These are phyloP conservation scores for Remersonia thermophila DNA, from an alignment of 2,329 filamentous ascomycete genomes.

Conservation along the genomic window DNA sequence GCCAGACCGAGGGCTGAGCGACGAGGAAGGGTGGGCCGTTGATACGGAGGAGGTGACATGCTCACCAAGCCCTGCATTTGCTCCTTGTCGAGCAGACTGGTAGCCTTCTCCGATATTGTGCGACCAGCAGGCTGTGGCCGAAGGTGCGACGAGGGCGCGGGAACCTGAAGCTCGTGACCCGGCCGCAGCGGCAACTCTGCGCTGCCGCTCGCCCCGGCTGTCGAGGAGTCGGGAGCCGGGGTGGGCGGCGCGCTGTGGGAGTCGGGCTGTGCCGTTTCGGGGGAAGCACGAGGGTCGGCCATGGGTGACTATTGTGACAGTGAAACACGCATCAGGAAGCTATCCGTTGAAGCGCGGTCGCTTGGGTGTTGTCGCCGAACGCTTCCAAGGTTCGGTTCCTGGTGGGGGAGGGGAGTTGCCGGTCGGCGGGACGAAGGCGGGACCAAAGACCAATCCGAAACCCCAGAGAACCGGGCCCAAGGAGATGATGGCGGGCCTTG, in stretches of 20 bases:
- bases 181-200: conserved; percentile 19
- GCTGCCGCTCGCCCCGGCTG: conserved; percentile 13
- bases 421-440: neutral
- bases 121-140: conserved; percentile 28
- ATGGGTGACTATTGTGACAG: conserved; percentile 15
- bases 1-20: too few relatives aligned
- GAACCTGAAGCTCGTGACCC: conserved; percentile 42
- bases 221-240: conserved; percentile 8
- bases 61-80: conserved; percentile 69
- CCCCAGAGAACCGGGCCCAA: too few relatives aligned
- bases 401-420: neutral
- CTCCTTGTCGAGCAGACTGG: conserved; percentile 58
- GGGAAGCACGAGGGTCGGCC: conserved; percentile 19
- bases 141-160: conserved; percentile 49
- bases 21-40: too few relatives aligned
- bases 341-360: conserved; percentile 5
- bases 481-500: too few relatives aligned
- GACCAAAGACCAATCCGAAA: conserved; percentile 1
- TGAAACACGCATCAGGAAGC: conserved; percentile 17
- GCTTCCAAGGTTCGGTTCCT: neutral
- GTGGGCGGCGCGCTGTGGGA: conserved; percentile 10
- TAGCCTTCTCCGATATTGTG: conserved; percentile 31
- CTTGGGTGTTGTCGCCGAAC: neutral
- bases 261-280: conserved; percentile 15
- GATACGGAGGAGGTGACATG: too few relatives aligned